phyloP scores from a whole-genome alignment of 2,329 filamentous ascomycete genomes.

The Fusarium vanettenii region DNA sequence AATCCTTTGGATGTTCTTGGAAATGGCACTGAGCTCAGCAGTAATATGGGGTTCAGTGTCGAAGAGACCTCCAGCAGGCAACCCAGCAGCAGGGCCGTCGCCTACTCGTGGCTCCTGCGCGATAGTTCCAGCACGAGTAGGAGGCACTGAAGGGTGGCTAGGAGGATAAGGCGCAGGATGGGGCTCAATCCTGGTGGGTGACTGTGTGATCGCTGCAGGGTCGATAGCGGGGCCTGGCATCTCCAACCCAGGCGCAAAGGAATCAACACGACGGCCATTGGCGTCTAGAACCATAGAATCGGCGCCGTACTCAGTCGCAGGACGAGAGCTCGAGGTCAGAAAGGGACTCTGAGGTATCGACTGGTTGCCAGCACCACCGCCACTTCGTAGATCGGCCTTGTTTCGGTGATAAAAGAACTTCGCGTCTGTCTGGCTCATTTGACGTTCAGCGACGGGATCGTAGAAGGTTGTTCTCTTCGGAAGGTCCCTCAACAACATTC shows the following conservation, averaged over 20 bases:
- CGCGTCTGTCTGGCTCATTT: constrained; percentile 92
- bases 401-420: constrained; percentile 96
- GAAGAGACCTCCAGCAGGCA: constrained; percentile 63
- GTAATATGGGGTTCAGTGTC: constrained; percentile 84
- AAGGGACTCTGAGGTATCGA: constrained; percentile 61
- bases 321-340: constrained; percentile 51
- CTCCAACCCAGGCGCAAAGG: constrained; percentile 54
- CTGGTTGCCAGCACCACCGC: constrained; percentile 54
- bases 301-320: constrained; percentile 51
- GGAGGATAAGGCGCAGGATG: constrained; percentile 14
- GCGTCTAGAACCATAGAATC: constrained; percentile 50
- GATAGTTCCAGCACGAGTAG: constrained; percentile 13
- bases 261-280: constrained; percentile 38
- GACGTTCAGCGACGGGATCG: constrained; percentile 92
- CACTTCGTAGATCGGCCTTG: constrained; percentile 68
- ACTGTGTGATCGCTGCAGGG: constrained; percentile 15
- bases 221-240: constrained; percentile 33
- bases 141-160: constrained; percentile 9
- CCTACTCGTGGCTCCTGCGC: constrained; percentile 22
- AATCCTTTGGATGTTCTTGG: constrained; percentile 90
- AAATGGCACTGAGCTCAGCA: constrained; percentile 85
- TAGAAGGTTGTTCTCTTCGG: constrained; percentile 86
- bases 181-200: constrained; percentile 18
- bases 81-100: constrained; percentile 34
- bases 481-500: constrained; percentile 70